Evolutionary conservation across 805 yeast genomes (phyloP), one percentile per base, ranked within the genome.

Genomic region (Zygotorulaspora florentina): DNA sequence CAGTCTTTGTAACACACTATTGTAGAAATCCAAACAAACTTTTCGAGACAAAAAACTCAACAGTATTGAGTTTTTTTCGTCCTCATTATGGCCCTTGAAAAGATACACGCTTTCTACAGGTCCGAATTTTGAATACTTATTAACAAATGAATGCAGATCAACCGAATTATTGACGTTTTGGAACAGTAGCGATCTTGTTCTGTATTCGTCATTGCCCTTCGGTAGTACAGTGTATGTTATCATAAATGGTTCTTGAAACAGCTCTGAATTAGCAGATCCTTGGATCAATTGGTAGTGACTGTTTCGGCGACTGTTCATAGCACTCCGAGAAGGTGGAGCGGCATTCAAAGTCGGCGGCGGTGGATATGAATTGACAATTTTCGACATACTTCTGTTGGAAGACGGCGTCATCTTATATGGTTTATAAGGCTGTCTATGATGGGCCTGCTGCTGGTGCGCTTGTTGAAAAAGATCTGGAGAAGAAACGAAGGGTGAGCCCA

Each of bases 101-200:
- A 77, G 58, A 44, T 73, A 71, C 49, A 80, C 71, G 54, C 76
- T 77, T 59, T 83, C 89, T 29, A 83, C 71, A 0, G 87, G 85
- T 3, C 85, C 87, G 57, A 60, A 71, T 35, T 76, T 76, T 8
- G 82, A 69, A 27, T 67, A 62, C 38, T 77, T 72, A 35, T 79
- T 42, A 12, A 57, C 51, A 44, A 64, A 61, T 12, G 50, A 44
- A 35, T 58, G 57, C 5, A 62, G 27, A 28, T 48, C 47, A 6
- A 59, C 47, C 5, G 57, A 48, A 20, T 48, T 42, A 43, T 52
- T 51, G 13, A 64, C 50, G 35, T 64, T 61, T 37, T 58, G 57
- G 29, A 64, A 55, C 13, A 62, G 50, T 34, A 64, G 35, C 8
- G 68, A 64, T 28, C 67, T 53, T 17, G 67, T 64, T 38, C 64